These are phyloP conservation scores for Keithomyces neogunnii DNA, from an alignment of 2,329 filamentous ascomycete genomes.

Conservation along the genomic window DNA sequence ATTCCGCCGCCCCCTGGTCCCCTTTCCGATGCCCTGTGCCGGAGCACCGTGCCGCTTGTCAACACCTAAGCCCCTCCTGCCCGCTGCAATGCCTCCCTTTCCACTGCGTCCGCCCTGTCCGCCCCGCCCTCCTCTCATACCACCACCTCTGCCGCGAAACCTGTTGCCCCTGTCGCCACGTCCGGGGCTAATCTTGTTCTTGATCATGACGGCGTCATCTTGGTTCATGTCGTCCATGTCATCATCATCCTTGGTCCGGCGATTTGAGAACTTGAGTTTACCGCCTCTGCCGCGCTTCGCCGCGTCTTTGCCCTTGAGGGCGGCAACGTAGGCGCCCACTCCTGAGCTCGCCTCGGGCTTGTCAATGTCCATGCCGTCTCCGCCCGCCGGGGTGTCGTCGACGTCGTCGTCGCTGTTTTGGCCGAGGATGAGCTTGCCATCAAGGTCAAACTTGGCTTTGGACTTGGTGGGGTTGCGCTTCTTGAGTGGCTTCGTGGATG, in stretches of 20 bases:
- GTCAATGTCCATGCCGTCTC: slow-evolving; percentile 57
- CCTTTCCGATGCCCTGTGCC: slow-evolving; percentile 33
- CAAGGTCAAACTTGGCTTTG: slow-evolving; percentile 62
- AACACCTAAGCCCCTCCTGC: slow-evolving; percentile 41
- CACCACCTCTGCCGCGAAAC: slow-evolving; percentile 22
- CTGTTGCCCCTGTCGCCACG: slow-evolving; percentile 18
- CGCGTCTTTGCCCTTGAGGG: slow-evolving; percentile 58
- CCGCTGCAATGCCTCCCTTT: slow-evolving; percentile 36
- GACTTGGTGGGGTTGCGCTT: slow-evolving; percentile 45
- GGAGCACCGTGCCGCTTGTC: slow-evolving; percentile 37
- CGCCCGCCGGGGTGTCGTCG: slow-evolving; percentile 35
- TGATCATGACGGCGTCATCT: slow-evolving; percentile 42
- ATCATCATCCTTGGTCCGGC: slow-evolving; percentile 37
- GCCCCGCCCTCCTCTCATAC: slow-evolving; percentile 22
- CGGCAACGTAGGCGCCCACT: slow-evolving; percentile 61
- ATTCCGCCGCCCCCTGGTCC: slow-evolving; percentile 16
- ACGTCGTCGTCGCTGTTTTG: slow-evolving; percentile 41
- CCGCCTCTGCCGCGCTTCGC: slow-evolving; percentile 57
- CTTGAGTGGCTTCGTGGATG: slow-evolving; percentile 73
- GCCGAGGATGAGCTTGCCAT: slow-evolving; percentile 74
- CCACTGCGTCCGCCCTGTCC: slow-evolving; percentile 33
- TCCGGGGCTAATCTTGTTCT: slow-evolving; percentile 37
- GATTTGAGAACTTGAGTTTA: slow-evolving; percentile 65
- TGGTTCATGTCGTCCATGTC: slow-evolving; percentile 47
- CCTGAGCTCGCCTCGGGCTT: slow-evolving; percentile 47